Conservation (phyloP, 2,329 filamentous ascomycete species). For the Phyllosticta capitalensis region DNA sequence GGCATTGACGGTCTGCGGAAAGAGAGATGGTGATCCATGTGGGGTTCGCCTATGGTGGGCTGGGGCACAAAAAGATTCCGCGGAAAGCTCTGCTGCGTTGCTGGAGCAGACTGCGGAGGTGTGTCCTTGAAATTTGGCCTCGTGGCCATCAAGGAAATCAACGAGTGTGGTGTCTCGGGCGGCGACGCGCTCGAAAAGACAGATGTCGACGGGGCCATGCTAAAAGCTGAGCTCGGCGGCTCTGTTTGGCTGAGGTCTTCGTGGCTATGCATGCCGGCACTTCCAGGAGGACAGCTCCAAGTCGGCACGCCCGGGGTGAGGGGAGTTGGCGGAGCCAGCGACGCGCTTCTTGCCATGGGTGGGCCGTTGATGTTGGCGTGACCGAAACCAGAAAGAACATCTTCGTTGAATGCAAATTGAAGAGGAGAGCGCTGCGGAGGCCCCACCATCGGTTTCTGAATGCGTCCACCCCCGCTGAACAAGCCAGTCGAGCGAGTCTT, state of each 20-base stretch:
- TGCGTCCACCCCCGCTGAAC: constrained; percentile 37
- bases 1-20: constrained; percentile 13
- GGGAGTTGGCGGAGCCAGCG: constrained; percentile 39
- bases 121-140: constrained; percentile 33
- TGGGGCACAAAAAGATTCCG: constrained; percentile 3
- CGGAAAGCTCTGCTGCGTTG: constrained; percentile 39
- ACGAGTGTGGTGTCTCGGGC: constrained; percentile 34
- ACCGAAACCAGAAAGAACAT: constrained; percentile 33
- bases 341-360: constrained; percentile 19
- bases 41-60: not conserved
- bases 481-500: constrained; percentile 40
- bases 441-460: constrained; percentile 36
- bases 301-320: constrained; percentile 35
- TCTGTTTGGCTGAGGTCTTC: not conserved
- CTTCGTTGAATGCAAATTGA: constrained; percentile 36
- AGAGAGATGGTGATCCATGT: constrained; percentile 4
- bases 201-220: constrained; percentile 26
- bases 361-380: constrained; percentile 24
- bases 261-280: not conserved
- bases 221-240: constrained; percentile 12
- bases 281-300: constrained; percentile 19
- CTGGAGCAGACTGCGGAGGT: constrained; percentile 41
- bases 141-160: constrained; percentile 1
- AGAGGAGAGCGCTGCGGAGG: constrained; percentile 41
- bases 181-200: constrained; percentile 33